A percentile compares a stretch with the other conserved stretches of the same genome.
Conservation (phyloP, 2,329 filamentous ascomycete genomes). For the Fusarium sacchari region DNA sequence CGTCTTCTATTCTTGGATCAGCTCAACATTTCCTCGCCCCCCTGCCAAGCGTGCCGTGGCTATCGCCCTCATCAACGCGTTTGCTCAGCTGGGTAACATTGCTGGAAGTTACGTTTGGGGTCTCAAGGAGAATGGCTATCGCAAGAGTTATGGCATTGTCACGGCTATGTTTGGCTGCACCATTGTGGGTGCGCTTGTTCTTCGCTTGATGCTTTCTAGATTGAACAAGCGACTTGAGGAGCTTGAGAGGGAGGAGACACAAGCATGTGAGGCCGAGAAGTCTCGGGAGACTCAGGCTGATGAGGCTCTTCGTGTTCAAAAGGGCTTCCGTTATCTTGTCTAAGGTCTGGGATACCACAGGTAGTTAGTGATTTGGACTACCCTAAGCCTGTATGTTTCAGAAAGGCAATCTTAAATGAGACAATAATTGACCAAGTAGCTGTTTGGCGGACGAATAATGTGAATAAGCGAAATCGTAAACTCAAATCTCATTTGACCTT, state of each 20-base stretch:
- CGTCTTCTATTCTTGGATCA: conserved; percentile 68
- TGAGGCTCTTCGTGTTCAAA: conserved; percentile 56
- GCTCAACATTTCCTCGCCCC: conserved; percentile 65
- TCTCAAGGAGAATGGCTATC: conserved; percentile 67
- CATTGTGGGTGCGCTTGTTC: conserved; percentile 60
- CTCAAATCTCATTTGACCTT: no score
- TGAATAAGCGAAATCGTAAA: fast-evolving
- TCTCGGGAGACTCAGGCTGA: conserved; percentile 53
- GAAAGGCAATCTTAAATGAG: not conserved
- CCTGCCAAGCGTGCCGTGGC: conserved; percentile 70
- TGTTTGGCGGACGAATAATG: fast-evolving
- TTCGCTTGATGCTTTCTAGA: conserved; percentile 57
- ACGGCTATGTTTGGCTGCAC: conserved; percentile 71
- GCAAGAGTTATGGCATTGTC: conserved; percentile 72
- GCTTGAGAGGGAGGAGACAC: conserved; percentile 47
- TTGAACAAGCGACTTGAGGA: conserved; percentile 59
- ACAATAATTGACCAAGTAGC: not conserved
- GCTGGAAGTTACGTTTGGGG: conserved; percentile 72
- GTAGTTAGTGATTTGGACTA: not conserved
- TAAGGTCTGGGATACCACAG: conserved; percentile 34
- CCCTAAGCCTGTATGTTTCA: not conserved
- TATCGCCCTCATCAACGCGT: conserved; percentile 69
- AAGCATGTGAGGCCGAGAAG: conserved; percentile 44
- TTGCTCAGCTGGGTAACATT: conserved; percentile 66
- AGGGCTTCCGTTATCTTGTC: conserved; percentile 59